phyloP scores from a whole-genome alignment of 768 basidiomycete species.

The Ramaria sp. region DNA sequence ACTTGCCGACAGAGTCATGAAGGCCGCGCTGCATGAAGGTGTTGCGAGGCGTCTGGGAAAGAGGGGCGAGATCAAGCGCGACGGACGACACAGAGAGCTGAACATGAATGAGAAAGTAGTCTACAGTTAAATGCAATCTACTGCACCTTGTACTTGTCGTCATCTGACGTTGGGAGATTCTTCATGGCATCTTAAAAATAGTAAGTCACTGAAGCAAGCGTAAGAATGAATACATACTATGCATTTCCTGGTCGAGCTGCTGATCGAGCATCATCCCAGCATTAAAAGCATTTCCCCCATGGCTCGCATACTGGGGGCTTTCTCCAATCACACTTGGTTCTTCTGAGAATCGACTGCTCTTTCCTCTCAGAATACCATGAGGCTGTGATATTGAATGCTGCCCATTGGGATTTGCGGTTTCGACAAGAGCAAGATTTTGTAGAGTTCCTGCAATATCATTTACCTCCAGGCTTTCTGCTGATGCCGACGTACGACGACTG shows the following conservation, averaged over 20 bases:
- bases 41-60: slow-evolving; percentile 67
- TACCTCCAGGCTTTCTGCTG: slow-evolving; percentile 54
- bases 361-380: slow-evolving; percentile 43
- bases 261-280: slow-evolving; percentile 89
- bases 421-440: slow-evolving; percentile 60
- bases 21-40: slow-evolving; percentile 43
- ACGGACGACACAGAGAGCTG: slow-evolving; percentile 83
- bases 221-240: slow-evolving; percentile 46
- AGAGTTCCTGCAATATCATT: slow-evolving; percentile 72
- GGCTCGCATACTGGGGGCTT: slow-evolving; percentile 33
- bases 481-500: slow-evolving; percentile 75
- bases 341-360: slow-evolving; percentile 40
- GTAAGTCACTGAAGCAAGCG: neutral
- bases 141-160: slow-evolving; percentile 61
- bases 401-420: slow-evolving; percentile 24
- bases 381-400: slow-evolving; percentile 43
- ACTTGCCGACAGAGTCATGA: slow-evolving; percentile 49
- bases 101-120: neutral
- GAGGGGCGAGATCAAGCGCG: slow-evolving; percentile 85
- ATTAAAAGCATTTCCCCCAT: slow-evolving; percentile 53
- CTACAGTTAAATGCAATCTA: slow-evolving; percentile 33
- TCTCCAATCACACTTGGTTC: slow-evolving; percentile 21
- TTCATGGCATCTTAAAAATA: slow-evolving; percentile 65
- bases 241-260: slow-evolving; percentile 89
- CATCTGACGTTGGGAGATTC: slow-evolving; percentile 77